Evolutionary conservation across 495 filamentous ascomycete genomes (phyloP).

Genomic region (Podospora comata): DNA sequence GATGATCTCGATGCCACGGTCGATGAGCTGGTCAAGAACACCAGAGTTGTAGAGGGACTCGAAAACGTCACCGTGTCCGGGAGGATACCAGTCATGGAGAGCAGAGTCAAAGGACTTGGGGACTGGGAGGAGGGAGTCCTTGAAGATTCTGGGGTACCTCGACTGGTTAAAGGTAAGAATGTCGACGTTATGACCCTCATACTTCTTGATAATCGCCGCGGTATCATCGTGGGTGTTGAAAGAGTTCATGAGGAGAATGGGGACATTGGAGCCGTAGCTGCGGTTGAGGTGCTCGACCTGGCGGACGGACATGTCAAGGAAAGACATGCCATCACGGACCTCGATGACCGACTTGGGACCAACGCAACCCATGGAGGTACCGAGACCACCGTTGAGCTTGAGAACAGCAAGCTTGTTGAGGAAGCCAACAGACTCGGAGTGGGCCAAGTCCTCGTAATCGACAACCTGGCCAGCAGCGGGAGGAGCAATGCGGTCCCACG

Average conservation of each 20-base stretch:
- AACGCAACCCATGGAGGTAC: constrained; percentile 99
- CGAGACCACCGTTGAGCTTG: constrained; percentile 98
- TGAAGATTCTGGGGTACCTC: constrained; percentile 92
- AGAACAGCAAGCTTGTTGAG: constrained; percentile 96
- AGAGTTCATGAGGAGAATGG: constrained; percentile 99
- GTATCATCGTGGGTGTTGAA: constrained; percentile 99
- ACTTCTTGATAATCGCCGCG: constrained; percentile 99
- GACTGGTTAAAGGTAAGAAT: constrained; percentile 99
- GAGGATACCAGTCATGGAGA: constrained; percentile 97
- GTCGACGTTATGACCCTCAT: constrained; percentile 99
- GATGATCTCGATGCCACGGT: constrained; percentile 92
- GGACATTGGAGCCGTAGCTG: constrained; percentile 94
- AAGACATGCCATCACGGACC: constrained; percentile 99
- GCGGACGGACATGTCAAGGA: constrained; percentile 96
- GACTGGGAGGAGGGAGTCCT: constrained; percentile 94
- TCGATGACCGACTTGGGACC: constrained; percentile 99
- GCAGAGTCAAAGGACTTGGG: constrained; percentile 85
- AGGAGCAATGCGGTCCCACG: constrained; percentile 91
- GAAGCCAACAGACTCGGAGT: constrained; percentile 84
- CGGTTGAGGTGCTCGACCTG: constrained; percentile 99
- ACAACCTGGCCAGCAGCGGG: constrained; percentile 89
- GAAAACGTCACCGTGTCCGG: constrained; percentile 98
- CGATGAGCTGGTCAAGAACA: constrained; percentile 91
- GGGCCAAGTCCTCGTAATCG: constrained; percentile 82
- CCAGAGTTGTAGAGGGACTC: constrained; percentile 99